Base-by-base conservation (phyloP, 2,329 filamentous ascomycete genomes). In the Stachybotrys chlorohalonatus region DNA sequence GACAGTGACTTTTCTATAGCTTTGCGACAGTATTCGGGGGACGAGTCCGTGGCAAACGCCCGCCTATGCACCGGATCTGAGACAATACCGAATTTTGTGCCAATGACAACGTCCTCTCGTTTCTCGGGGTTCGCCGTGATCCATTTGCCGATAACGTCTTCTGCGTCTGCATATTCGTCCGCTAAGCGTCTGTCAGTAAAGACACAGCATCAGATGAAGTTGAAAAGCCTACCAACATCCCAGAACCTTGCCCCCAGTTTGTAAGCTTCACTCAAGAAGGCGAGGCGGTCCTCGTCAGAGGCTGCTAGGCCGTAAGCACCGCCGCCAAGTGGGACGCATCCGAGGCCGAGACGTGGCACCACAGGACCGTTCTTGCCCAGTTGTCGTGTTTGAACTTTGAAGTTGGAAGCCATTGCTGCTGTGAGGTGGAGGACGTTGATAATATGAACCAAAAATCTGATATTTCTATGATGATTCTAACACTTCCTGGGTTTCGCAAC, bases 161-260 rank as follows among this genome's bases (percentile, higher is more conserved):
- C 76, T 54, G 58, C 70, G 58, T 75, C 73, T 47, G 68, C 74
- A 58, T 79, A 77, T 15, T 65, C 66, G 48, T 74, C 66, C 31
- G 68, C 31, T 39, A 31, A 13, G 11, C 11, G 32, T 17, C 9
- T 42, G 36, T 42, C 24, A 24, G 24, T 24, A 24, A 24, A 24
- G 24, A 24, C 24, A 24, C 24, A 4, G 36, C 2, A 42, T 11
- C 46, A 47, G 46, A 16, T 24, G 46, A 16, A 24, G 24, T 4
- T 24, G 46, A 11, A n/a, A 30, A 50, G 5, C 48, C 24, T 50
- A 39, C 49, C 67, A 7, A 69, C 69, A 55, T 81, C 78, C 77
- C 77, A 81, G 63, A 75, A 73, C 9, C 68, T 70, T 47, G 73
- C 70, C 47, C 79, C 79, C 1, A 72, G 56, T 36, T 74, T 72